Evolutionary conservation across 805 yeast species (phyloP).

Genomic region (Kuraishia hungarica): DNA sequence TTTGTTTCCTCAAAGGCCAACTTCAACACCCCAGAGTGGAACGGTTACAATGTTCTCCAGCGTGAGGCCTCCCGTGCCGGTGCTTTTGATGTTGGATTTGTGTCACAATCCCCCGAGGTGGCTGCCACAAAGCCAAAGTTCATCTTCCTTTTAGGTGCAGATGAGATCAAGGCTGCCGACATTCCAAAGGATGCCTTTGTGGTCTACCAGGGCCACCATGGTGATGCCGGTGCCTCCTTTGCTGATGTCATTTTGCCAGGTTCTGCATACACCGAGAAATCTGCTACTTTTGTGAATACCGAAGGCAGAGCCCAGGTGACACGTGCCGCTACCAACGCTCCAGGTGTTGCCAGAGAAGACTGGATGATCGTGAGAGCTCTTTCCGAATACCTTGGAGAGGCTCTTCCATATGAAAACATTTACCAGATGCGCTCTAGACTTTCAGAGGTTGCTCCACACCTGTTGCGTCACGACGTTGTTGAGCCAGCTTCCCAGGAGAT

Average conservation of each 20-base stretch:
- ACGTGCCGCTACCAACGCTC: conserved; percentile 81
- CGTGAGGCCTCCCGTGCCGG: conserved; percentile 86
- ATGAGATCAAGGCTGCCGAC: conserved; percentile 59
- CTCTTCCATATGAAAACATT: conserved; percentile 70
- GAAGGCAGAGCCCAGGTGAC: conserved; percentile 85
- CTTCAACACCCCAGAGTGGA: conserved; percentile 69
- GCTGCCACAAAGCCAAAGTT: conserved; percentile 54
- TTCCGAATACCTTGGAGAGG: conserved; percentile 62
- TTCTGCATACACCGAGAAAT: conserved; percentile 82
- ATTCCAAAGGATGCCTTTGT: conserved; percentile 83
- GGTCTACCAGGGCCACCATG: conserved; percentile 87
- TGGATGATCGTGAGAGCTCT: conserved; percentile 84
- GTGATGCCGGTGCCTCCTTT: conserved; percentile 79
- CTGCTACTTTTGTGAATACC: conserved; percentile 79
- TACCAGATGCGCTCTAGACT: conserved; percentile 61
- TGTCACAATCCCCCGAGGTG: conserved; percentile 35
- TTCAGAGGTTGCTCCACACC: conserved; percentile 73
- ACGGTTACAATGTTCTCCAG: conserved; percentile 71
- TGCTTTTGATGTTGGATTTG: conserved; percentile 79
- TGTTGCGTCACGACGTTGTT: conserved; percentile 64
- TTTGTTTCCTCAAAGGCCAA: conserved; percentile 48
- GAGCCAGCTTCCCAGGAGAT: conserved; percentile 58
- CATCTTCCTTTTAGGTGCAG: conserved; percentile 77
- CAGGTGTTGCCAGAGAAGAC: conserved; percentile 87
- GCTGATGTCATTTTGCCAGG: conserved; percentile 87